Evolutionary conservation across 2,329 filamentous ascomycete species (phyloP).

Genomic region (Ophiostoma himal-ulmi): DNA sequence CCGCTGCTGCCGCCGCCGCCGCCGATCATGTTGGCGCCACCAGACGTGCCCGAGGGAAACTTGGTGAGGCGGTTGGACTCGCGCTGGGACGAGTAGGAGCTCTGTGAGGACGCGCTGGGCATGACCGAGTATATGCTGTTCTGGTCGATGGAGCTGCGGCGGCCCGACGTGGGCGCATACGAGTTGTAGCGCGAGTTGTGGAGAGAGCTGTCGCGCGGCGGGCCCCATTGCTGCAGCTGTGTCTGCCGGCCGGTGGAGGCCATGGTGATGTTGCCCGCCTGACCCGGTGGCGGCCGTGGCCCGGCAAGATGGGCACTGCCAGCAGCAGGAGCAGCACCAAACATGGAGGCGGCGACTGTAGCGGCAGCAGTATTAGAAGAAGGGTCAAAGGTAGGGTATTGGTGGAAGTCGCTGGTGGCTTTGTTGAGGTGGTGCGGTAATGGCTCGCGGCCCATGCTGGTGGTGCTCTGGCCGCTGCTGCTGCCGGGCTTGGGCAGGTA

Average conservation of each 20-base stretch:
- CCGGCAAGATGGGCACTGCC: slow-evolving; percentile 52
- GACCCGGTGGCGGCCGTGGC: slow-evolving; percentile 54
- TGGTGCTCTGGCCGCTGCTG: slow-evolving; percentile 44
- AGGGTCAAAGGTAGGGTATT: slow-evolving; percentile 71
- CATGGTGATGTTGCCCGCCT: slow-evolving; percentile 60
- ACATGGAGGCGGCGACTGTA: slow-evolving; percentile 31
- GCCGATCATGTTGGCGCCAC: slow-evolving; percentile 3
- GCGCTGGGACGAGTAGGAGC: slow-evolving; percentile 47
- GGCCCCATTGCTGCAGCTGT: slow-evolving; percentile 73
- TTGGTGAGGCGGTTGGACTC: slow-evolving; percentile 55
- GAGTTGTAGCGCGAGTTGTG: slow-evolving; percentile 60
- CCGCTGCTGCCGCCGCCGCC: neutral
- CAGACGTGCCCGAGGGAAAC: slow-evolving; percentile 37
- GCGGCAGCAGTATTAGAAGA: slow-evolving; percentile 31
- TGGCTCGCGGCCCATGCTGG: slow-evolving; percentile 61
- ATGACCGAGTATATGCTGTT: slow-evolving; percentile 51
- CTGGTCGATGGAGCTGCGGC: slow-evolving; percentile 50
- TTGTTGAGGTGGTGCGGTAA: slow-evolving; percentile 81
- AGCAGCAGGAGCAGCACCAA: slow-evolving; percentile 35
- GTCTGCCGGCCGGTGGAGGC: slow-evolving; percentile 65
- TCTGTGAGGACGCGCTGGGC: slow-evolving; percentile 52
- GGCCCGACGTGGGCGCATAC: slow-evolving; percentile 53
- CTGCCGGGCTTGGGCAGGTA: slow-evolving; percentile 54
- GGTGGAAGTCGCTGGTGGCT: slow-evolving; percentile 71
- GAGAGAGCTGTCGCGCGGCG: slow-evolving; percentile 46